Base-by-base conservation (phyloP, 345 rosid species). In the Nephelium lappaceum region DNA sequence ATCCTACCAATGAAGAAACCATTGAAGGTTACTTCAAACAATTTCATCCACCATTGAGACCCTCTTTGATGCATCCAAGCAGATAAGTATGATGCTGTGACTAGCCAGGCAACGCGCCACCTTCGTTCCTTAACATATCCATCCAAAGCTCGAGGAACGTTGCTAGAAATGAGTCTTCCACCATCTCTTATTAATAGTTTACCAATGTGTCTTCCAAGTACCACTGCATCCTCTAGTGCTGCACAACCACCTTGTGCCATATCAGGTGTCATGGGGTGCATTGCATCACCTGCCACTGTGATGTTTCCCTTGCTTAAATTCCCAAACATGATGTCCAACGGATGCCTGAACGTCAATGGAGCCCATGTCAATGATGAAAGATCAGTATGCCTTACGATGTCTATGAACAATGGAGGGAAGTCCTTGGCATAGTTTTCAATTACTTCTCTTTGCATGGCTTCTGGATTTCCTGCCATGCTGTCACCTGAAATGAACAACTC, bases 211-310 rank as follows among this genome's bases (percentile, higher is more conserved):
- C 86, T 78, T 6, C 85, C 81, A 1, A 86, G 66, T 0, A 86
- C 85, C 19, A 88, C 85, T 0, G 86, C 87, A 31, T 31, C 36
- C 36, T 31, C 36, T 31, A 31, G 36, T 31, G 36, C 36, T 31
- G 36, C 36, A 31, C 88, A 77, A 1, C 85, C 90, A 0, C 92
- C 92, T 73, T 87, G 88, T 5, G 78, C 87, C 1, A 86, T 69
- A 41, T 87, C 86, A 42, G 89, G 90, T 0, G 87, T 89, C 85
- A 80, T 87, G 10, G 88, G 86, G 21, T 89, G 92, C 82, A 85
- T 84, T 11, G 90, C 92, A 14, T 89, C 90, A 0, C 92, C 88
- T 0, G 83, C 87, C n/a, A 89, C 81, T 1, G 87, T 85, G 0
- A 87, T 41, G 45, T 84, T 87, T 4, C 78, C 80, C 43, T 75